phyloP scores from a whole-genome alignment of 2,329 filamentous ascomycete genomes.

The Phyllosticta capitalensis region DNA sequence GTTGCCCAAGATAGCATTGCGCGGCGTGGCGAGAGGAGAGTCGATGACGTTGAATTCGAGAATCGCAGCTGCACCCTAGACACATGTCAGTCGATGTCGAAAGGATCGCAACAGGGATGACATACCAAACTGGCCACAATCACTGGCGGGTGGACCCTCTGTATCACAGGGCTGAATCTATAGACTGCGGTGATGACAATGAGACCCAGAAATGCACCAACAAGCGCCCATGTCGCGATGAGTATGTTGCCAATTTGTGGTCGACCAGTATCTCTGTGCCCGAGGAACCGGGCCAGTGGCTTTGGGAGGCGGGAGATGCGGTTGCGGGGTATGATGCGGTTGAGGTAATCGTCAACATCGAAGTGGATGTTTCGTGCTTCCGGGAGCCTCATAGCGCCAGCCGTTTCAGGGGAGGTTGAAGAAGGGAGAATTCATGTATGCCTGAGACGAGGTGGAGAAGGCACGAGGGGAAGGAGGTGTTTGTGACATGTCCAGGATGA shows the following conservation, averaged over 20 bases:
- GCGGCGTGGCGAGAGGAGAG: constrained; percentile 39
- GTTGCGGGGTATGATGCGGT: constrained; percentile 58
- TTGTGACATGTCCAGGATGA: background rate
- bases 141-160: constrained; percentile 31
- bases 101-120: background rate
- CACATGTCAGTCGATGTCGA: background rate
- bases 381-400: constrained; percentile 4
- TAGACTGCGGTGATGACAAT: constrained; percentile 34
- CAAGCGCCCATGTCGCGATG: constrained; percentile 33
- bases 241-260: constrained; percentile 34
- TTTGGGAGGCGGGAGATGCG: constrained; percentile 55
- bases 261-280: constrained; percentile 29
- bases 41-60: constrained; percentile 39
- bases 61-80: constrained; percentile 37
- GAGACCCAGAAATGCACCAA: constrained; percentile 37
- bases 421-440: background rate
- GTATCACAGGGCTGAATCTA: constrained; percentile 29
- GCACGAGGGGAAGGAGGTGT: background rate
- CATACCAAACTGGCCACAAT: constrained; percentile 34
- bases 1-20: constrained; percentile 38
- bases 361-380: constrained; percentile 39
- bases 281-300: constrained; percentile 57
- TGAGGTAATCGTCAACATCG: constrained; percentile 68
- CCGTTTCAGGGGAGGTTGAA: background rate
- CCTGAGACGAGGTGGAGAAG: background rate